phyloP scores from a whole-genome alignment of 192 early-diverging fungal species.

The Coemansia sp. region DNA sequence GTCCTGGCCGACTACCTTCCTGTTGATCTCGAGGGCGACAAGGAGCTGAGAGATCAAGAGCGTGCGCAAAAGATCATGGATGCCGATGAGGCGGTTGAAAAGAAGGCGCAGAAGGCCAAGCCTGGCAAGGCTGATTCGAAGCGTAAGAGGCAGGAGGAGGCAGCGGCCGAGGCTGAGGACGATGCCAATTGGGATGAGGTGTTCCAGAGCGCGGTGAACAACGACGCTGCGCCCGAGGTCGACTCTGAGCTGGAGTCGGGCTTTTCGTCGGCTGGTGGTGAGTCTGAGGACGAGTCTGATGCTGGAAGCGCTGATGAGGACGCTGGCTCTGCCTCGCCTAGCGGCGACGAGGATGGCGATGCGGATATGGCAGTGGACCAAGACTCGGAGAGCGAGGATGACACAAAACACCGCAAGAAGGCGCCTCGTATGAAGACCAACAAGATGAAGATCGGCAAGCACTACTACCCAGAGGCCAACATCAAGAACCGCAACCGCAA shows the following conservation, averaged over 20 bases:
- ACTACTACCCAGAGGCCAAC: conserved; percentile 92
- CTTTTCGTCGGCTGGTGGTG: conserved; percentile 38
- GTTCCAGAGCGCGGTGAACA: conserved; percentile 77
- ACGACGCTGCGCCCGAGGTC: conserved; percentile 43
- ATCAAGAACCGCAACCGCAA: conserved; percentile 93
- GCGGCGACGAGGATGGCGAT: conserved; percentile 14
- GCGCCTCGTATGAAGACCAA: conserved; percentile 84
- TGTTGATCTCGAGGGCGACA: conserved; percentile 75
- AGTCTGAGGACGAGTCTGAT: conserved; percentile 15
- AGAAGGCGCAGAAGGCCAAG: conserved; percentile 30
- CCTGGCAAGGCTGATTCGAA: conserved; percentile 25
- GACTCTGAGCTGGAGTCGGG: conserved; percentile 52
- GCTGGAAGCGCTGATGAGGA: conserved; percentile 33
- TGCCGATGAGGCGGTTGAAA: conserved; percentile 31
- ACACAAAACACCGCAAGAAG: conserved; percentile 64
- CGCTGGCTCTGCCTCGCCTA: background rate
- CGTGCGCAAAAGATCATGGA: conserved; percentile 55
- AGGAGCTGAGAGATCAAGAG: conserved; percentile 58
- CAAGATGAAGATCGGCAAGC: conserved; percentile 85
- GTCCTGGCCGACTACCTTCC: conserved; percentile 82
- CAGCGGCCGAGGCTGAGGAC: conserved; percentile 33
- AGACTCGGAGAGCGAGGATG: conserved; percentile 29
- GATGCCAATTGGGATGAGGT: conserved; percentile 86
- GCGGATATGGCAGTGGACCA: conserved; percentile 28
- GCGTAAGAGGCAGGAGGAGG: conserved; percentile 48